These are phyloP conservation scores for Pythium rhizo-oryzae DNA, from an alignment of 352 stramenopile species.

Conservation along the genomic window DNA sequence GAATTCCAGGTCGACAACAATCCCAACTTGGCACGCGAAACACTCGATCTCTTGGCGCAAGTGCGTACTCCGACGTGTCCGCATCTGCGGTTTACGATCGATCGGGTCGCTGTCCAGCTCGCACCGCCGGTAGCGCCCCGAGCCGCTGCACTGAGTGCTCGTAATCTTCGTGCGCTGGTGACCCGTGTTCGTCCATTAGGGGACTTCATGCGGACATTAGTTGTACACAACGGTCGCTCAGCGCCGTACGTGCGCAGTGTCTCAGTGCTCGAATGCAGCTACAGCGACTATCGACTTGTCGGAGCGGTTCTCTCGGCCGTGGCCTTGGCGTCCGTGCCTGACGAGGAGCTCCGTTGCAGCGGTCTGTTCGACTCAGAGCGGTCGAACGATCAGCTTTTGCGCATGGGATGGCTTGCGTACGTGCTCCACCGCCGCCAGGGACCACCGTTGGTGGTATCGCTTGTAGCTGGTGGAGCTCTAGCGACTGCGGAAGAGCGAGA, in stretches of 20 bases:
- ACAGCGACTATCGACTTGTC: slow-evolving; percentile 7
- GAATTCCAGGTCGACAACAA: neutral
- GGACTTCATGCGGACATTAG: neutral
- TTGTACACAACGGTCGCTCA: neutral
- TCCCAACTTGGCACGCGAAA: neutral
- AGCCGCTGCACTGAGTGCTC: no score
- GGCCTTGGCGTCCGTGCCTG: neutral
- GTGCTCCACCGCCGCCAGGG: neutral
- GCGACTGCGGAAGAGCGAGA: neutral
- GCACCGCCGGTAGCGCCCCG: neutral
- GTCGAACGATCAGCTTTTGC: neutral
- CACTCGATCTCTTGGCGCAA: neutral
- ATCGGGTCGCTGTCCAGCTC: slow-evolving; percentile 4
- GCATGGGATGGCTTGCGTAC: slow-evolving; percentile 7
- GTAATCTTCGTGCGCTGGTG: neutral
- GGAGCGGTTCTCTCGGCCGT: slow-evolving; percentile 4
- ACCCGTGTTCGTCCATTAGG: neutral
- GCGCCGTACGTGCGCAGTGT: neutral
- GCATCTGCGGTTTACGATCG: slow-evolving; percentile 5
- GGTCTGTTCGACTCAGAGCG: neutral
- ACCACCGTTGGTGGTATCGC: neutral
- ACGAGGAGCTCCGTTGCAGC: neutral
- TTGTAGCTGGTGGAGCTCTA: neutral
- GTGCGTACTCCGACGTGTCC: neutral
- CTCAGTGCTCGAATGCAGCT: neutral